Conservation (phyloP, 768 basidiomycete genomes). For the Lactifluus rugatus region DNA sequence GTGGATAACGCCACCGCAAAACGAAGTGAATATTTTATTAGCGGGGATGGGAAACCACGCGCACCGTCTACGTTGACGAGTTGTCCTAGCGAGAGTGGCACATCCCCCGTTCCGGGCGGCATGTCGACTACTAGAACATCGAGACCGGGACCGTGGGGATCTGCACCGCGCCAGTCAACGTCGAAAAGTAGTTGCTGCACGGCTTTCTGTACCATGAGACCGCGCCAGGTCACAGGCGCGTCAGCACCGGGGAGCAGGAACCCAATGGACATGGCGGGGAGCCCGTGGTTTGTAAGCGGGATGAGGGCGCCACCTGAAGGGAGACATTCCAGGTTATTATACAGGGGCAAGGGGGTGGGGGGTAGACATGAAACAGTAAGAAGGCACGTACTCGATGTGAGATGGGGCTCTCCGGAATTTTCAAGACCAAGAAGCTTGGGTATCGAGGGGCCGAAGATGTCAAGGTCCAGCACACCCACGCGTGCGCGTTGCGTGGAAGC, state of each 20-base stretch:
- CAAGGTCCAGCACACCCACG: slow-evolving; percentile 86
- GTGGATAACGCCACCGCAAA: background rate
- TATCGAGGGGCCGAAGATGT: slow-evolving; percentile 91
- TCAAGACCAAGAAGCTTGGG: slow-evolving; percentile 91
- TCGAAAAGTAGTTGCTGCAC: slow-evolving; percentile 95
- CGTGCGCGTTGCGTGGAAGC: slow-evolving; percentile 38
- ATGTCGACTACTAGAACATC: slow-evolving; percentile 90
- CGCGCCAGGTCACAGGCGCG: slow-evolving; percentile 87
- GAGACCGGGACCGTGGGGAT: slow-evolving; percentile 38
- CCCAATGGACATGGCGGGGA: slow-evolving; percentile 96
- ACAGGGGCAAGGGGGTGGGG: background rate
- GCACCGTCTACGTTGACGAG: slow-evolving; percentile 74
- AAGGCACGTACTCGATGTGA: slow-evolving; percentile 50
- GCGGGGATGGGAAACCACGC: slow-evolving; percentile 19
- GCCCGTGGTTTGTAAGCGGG: slow-evolving; percentile 78
- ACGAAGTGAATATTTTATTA: background rate
- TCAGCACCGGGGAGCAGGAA: slow-evolving; percentile 76
- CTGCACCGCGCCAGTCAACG: slow-evolving; percentile 67
- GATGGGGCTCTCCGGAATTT: slow-evolving; percentile 60
- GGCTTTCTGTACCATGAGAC: slow-evolving; percentile 97
- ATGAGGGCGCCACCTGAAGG: slow-evolving; percentile 56
- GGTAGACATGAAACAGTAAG: background rate
- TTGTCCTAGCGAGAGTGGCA: slow-evolving; percentile 85
- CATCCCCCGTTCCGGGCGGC: slow-evolving; percentile 96
- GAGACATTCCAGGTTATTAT: background rate